These are phyloP conservation scores for Kazachstania martiniae DNA, from an alignment of 805 yeast species.

Conservation along the genomic window DNA sequence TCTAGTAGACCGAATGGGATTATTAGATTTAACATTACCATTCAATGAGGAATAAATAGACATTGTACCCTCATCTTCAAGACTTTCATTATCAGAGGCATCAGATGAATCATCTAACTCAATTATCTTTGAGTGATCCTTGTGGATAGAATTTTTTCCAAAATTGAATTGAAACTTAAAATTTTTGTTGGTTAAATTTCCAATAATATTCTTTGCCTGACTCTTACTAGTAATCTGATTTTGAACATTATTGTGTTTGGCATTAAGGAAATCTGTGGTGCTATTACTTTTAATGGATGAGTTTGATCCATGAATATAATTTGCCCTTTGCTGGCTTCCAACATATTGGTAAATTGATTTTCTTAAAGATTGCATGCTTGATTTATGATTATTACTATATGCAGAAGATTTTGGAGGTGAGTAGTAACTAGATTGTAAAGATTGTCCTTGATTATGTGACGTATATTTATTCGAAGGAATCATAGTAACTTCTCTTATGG, in stretches of 20 bases:
- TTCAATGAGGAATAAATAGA: constrained; percentile 50
- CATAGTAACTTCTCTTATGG: constrained; percentile 21
- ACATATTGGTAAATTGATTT: constrained; percentile 21
- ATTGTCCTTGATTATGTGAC: constrained; percentile 1
- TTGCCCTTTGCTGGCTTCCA: constrained; percentile 3
- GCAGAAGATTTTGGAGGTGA: constrained; percentile 2
- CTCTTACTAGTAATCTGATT: background rate
- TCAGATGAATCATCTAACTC: background rate
- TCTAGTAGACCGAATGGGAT: constrained; percentile 29
- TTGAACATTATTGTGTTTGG: background rate
- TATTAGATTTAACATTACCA: constrained; percentile 25
- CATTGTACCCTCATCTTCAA: constrained; percentile 61
- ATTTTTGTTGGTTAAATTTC: constrained; percentile 20
- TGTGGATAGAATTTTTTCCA: constrained; percentile 1
- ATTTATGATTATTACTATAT: constrained; percentile 4
- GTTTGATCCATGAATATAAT: constrained; percentile 1
- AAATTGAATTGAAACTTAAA: constrained; percentile 27
- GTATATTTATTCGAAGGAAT: constrained; percentile 1
- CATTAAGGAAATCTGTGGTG: background rate
- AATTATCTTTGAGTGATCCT: background rate
- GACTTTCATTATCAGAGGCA: constrained; percentile 8
- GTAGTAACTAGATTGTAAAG: constrained; percentile 10
- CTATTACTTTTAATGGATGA: constrained; percentile 1
- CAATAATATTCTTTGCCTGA: constrained; percentile 11
- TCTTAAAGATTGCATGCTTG: constrained; percentile 14